Evolutionary conservation across 257 asterid species (phyloP), one percentile per base, ranked within the genome.

Genomic region (Mitragyna speciosa): DNA sequence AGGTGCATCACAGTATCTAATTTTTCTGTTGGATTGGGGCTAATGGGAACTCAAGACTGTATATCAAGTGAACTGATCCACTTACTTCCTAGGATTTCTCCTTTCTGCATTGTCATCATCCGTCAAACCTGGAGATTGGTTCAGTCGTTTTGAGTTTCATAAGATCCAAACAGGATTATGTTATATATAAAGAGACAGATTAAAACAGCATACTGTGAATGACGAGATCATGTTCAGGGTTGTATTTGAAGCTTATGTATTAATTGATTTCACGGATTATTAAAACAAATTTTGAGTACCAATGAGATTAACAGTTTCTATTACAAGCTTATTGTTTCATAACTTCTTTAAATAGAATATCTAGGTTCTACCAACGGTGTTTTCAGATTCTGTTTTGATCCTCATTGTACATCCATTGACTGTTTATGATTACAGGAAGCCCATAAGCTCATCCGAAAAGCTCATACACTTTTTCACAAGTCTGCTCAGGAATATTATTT

Each of bases 381-480:
- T 33, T 52, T 49, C 28, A 6, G 26, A 19, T 33, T 47, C 33
- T 31, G 19, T 56, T 75, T 43, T 33, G n/a, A 41, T 8, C 22
- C 10, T 28, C 51, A 41, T 9, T 15, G 6, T 26, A 26, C 22
- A 33, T 31, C n/a, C 36, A 28, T 28, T 6, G 17, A 12, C 24
- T 12, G 12, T 68, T 26, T 9, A 43, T 39, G 26, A 24, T 65
- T 64, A 28, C 69, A 68, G 81, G 52, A 69, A 78, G 78, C 24
- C 36, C 28, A 52, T 20, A 47, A 16, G 81, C 69, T 78, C 54
- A 33, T 26, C 22, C 3, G n/a, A 5, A 33, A 66, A 48, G 9
- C 66, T 77, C 80, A 17, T 28, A 5, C 31, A 77, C 43, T 33
- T 49, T 17, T 70, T 36, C 12, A 22, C 31, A 22, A 5, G 28